Evolutionary conservation across 2,329 filamentous ascomycete genomes (phyloP).

Genomic region (Chrysoporthe cubensis): DNA sequence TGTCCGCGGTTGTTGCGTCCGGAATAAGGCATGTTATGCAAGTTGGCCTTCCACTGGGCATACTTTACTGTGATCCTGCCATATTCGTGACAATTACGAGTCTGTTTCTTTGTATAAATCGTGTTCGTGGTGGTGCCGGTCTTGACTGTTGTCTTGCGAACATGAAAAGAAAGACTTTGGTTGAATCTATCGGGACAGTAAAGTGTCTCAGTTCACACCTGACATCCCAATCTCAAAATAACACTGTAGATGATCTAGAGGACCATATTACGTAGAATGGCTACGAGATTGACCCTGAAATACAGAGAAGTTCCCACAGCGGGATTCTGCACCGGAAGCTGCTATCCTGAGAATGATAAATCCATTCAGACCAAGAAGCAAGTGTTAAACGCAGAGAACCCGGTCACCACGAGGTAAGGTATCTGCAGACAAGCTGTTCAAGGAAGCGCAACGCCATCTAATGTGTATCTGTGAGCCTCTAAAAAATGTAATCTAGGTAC

Average conservation of each 20-base stretch:
- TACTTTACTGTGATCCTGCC: neutral
- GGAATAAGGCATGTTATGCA: neutral
- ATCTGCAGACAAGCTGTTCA: neutral
- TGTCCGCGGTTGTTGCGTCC: neutral
- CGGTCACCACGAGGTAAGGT: neutral
- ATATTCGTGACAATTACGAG: neutral
- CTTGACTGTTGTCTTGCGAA: too few species aligned
- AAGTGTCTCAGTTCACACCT: too few species aligned
- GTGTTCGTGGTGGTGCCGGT: neutral
- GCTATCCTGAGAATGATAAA: too few species aligned
- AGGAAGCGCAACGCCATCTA: neutral
- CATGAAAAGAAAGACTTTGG: too few species aligned
- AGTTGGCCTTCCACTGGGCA: neutral
- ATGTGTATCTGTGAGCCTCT: neutral
- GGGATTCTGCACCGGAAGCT: too few species aligned
- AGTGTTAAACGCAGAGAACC: neutral
- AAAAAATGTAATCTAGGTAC: neutral
- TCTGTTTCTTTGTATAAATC: neutral
- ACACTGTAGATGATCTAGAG: too few species aligned
- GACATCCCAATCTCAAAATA: too few species aligned
- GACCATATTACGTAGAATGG: too few species aligned
- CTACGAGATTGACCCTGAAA: too few species aligned
- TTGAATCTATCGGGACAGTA: too few species aligned
- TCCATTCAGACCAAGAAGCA: too few species aligned
- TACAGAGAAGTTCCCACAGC: too few species aligned